Evolutionary conservation across 2,329 filamentous ascomycete species (phyloP).

Genomic region (Stachybotrys elegans): DNA sequence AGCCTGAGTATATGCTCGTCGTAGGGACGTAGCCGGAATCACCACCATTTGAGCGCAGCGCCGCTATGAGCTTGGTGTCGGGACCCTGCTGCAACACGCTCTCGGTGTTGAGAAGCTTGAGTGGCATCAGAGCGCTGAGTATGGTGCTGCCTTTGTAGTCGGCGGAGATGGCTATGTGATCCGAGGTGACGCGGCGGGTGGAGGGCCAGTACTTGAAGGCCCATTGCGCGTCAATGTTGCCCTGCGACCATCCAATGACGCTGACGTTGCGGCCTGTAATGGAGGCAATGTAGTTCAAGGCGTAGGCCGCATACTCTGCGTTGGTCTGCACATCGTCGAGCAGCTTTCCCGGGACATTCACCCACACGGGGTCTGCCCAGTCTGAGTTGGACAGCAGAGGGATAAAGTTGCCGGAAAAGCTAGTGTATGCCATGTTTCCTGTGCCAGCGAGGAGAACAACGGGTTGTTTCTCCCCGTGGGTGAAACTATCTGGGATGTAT

Average conservation of each 20-base stretch:
- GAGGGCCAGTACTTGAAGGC: constrained; percentile 53
- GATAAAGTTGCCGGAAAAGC: constrained; percentile 41
- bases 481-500: constrained; percentile 44
- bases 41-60: constrained; percentile 37
- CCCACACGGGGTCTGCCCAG: constrained; percentile 46
- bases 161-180: constrained; percentile 47
- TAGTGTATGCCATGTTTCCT: constrained; percentile 38
- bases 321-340: constrained; percentile 45
- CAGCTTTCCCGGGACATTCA: constrained; percentile 46
- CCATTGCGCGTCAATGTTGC: constrained; percentile 51
- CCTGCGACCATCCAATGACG: constrained; percentile 51
- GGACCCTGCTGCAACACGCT: constrained; percentile 42
- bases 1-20: constrained; percentile 44
- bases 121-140: constrained; percentile 9
- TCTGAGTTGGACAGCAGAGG: constrained; percentile 37
- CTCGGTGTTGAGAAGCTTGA: constrained; percentile 19
- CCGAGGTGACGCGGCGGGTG: constrained; percentile 34
- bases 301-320: constrained; percentile 52
- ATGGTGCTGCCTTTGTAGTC: constrained; percentile 35
- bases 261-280: constrained; percentile 33
- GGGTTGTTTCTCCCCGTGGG: constrained; percentile 37
- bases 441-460: constrained; percentile 51
- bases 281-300: constrained; percentile 49
- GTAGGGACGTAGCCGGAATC: constrained; percentile 51
- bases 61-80: constrained; percentile 34